A percentile compares a stretch with the other conserved stretches of the same genome.
phyloP scores from a whole-genome alignment of 2,329 filamentous ascomycete species.

The Acrocalymma vagum region DNA sequence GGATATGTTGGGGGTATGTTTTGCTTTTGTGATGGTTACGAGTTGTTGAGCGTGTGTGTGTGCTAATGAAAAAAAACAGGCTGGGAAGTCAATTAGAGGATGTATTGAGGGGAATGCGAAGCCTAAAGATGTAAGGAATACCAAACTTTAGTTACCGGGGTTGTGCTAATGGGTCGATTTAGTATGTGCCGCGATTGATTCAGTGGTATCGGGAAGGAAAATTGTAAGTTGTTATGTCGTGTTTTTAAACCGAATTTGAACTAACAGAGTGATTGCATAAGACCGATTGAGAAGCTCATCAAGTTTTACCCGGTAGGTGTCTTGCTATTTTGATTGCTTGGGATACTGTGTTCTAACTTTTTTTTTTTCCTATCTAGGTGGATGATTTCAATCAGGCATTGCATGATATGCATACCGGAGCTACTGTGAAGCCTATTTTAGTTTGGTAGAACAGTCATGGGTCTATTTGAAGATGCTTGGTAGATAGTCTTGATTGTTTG shows the following conservation, averaged over 20 bases:
- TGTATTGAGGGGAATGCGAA: constrained; percentile 57
- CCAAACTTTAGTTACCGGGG: neutral
- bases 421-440: constrained; percentile 53
- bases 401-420: constrained; percentile 53
- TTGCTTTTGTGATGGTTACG: neutral
- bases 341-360: constrained; percentile 1
- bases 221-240: constrained; percentile 34
- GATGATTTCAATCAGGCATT: constrained; percentile 52
- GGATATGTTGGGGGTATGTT: constrained; percentile 52
- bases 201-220: constrained; percentile 57
- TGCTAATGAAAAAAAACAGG: constrained; percentile 13
- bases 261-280: constrained; percentile 2
- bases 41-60: too few species aligned
- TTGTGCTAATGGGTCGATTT: neutral
- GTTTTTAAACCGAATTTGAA: neutral
- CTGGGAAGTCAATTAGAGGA: constrained; percentile 59
- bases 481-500: too few species aligned
- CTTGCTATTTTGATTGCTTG: neutral
- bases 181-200: constrained; percentile 59
- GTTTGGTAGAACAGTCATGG: too few species aligned
- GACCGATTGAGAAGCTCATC: constrained; percentile 56
- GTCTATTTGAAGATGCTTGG: too few species aligned
- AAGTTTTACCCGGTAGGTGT: constrained; percentile 48
- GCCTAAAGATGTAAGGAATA: constrained; percentile 21
- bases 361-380: constrained; percentile 26